Percentiles rank a stretch among this genome's conserved stretches.
Evolutionary conservation across 1,139 yeast genomes (phyloP).

Genomic region (Yamadazyma spencermartinsiae): DNA sequence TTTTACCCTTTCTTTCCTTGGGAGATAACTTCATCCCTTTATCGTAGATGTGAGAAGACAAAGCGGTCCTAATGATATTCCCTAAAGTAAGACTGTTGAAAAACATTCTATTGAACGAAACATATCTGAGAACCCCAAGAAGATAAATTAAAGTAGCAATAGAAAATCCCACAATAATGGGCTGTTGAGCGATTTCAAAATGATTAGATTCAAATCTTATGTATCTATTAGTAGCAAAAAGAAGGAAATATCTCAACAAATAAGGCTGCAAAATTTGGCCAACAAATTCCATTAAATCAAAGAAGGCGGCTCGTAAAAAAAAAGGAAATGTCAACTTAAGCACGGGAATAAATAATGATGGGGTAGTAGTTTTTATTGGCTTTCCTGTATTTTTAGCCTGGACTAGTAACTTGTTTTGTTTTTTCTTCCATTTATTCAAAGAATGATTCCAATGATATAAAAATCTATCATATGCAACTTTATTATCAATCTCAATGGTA

Average conservation of each 20-base stretch:
- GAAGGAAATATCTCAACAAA: conserved; percentile 31
- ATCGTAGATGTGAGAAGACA: conserved; percentile 32
- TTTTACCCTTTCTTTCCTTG: conserved; percentile 36
- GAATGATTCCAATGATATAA: conserved; percentile 24
- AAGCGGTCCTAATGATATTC: conserved; percentile 22
- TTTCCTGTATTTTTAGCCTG: conserved; percentile 10
- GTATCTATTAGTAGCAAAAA: conserved; percentile 22
- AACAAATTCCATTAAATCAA: conserved; percentile 23
- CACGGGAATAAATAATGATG: conserved; percentile 22
- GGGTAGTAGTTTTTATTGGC: conserved; percentile 17
- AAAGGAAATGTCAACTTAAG: conserved; percentile 6
- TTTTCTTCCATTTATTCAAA: conserved; percentile 5
- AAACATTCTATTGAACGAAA: conserved; percentile 28
- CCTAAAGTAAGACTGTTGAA: conserved; percentile 20
- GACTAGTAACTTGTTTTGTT: conserved; percentile 14
- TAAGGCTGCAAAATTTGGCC: conserved; percentile 30
- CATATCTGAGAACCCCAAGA: conserved; percentile 24
- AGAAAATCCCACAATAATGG: conserved; percentile 30
- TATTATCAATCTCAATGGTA: conserved; percentile 22
- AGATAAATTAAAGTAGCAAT: conserved; percentile 30
- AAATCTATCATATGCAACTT: conserved; percentile 21
- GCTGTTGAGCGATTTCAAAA: conserved; percentile 19
- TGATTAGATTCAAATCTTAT: conserved; percentile 5
- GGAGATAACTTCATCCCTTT: conserved; percentile 39
- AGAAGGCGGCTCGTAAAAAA: conserved; percentile 13